Evolutionary conservation across 371 early-diverging fungal species (phyloP).

Genomic region (Lichtheimia ramosa): DNA sequence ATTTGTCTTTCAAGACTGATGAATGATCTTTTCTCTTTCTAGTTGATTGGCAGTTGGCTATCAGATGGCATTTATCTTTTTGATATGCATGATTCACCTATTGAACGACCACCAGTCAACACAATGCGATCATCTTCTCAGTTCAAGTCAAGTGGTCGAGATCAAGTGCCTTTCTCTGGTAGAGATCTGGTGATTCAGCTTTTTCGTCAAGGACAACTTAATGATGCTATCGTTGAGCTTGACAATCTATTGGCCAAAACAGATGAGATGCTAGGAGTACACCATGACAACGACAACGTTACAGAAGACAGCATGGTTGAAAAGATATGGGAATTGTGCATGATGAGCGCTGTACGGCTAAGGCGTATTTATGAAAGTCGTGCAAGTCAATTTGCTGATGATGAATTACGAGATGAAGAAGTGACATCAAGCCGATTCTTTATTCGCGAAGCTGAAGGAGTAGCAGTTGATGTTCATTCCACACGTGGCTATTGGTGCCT

Average conservation of each 20-base stretch:
- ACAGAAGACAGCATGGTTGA: not conserved
- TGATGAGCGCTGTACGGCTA: conserved; percentile 10
- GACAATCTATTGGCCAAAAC: not conserved
- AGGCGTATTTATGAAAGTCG: conserved; percentile 10
- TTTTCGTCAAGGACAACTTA: conserved; percentile 7
- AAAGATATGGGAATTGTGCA: conserved; percentile 12
- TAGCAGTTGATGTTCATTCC: not conserved
- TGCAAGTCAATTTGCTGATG: not conserved
- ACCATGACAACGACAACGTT: not conserved
- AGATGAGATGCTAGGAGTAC: not conserved
- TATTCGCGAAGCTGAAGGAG: conserved; percentile 15
- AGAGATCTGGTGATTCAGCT: conserved; percentile 4
- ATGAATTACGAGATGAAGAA: conserved; percentile 17
- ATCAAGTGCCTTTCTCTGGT: not conserved
- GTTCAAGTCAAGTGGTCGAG: not conserved
- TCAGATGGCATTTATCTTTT: conserved; percentile 59
- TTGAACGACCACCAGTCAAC: conserved; percentile 3
- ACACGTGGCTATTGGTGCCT: conserved; percentile 29
- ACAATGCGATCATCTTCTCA: conserved; percentile 9
- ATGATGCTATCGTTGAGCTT: conserved; percentile 3
- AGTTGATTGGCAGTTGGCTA: conserved; percentile 68
- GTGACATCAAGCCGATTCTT: conserved; percentile 10
- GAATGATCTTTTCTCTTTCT: not conserved
- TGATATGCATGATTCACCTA: conserved; percentile 47
- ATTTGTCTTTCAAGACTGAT: not conserved